These are phyloP conservation scores for Coniochaeta ligniaria DNA, from an alignment of 2,329 filamentous ascomycete genomes.

Conservation along the genomic window DNA sequence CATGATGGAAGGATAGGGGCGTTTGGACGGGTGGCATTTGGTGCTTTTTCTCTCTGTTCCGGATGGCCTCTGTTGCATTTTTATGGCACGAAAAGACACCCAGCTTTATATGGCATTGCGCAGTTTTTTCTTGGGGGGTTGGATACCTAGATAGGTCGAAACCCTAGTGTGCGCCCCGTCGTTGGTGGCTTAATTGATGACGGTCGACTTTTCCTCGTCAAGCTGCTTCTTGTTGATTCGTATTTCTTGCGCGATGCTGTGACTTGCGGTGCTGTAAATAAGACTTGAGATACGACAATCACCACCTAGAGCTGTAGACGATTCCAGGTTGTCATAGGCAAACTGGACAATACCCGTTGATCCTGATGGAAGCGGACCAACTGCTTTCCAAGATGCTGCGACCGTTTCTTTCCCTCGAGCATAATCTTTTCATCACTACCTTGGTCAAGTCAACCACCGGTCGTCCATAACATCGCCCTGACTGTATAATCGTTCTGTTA, in stretches of 20 bases:
- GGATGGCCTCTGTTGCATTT: not conserved
- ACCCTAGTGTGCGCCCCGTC: not conserved
- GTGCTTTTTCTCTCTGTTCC: not conserved
- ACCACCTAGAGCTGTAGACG: not conserved
- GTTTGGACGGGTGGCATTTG: not conserved
- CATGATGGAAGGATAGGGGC: not conserved
- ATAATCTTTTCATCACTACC: too few relatives aligned
- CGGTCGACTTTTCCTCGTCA: not conserved
- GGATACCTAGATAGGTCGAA: not conserved
- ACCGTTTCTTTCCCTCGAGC: too few relatives aligned
- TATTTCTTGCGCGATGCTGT: not conserved
- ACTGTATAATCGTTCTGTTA: too few relatives aligned
- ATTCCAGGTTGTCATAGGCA: not conserved
- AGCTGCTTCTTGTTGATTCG: not conserved
- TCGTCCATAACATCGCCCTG: too few relatives aligned
- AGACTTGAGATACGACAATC: not conserved
- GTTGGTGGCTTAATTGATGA: not conserved
- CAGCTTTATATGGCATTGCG: not conserved
- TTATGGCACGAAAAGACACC: not conserved
- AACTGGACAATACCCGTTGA: not conserved
- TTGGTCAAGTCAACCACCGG: too few relatives aligned
- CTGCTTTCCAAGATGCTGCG: too few relatives aligned
- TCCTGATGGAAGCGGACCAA: not conserved
- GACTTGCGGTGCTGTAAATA: not conserved
- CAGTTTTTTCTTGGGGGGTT: not conserved